A percentile compares a stretch with the other conserved stretches of the same genome.
Evolutionary conservation across 192 early-diverging fungal genomes (phyloP).

Genomic region (Backusella sp.): DNA sequence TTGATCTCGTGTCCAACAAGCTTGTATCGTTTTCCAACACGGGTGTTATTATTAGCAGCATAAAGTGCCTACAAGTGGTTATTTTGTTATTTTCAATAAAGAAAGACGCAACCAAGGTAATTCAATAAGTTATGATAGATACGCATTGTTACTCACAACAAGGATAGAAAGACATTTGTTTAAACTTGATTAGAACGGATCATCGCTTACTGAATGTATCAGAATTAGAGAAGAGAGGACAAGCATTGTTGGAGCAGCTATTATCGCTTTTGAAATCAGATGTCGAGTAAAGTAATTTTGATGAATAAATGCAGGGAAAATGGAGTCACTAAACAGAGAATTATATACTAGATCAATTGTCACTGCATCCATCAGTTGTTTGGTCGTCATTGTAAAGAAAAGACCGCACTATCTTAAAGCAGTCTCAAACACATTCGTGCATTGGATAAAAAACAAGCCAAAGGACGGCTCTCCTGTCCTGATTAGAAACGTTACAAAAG

Average conservation of each 20-base stretch:
- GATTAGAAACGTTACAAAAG: constrained; percentile 33
- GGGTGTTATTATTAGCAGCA: constrained; percentile 31
- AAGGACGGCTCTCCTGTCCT: constrained; percentile 18
- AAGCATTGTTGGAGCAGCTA: constrained; percentile 29
- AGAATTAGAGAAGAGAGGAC: constrained; percentile 29
- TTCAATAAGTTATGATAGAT: no score
- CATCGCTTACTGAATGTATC: constrained; percentile 34
- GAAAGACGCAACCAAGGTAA: not conserved
- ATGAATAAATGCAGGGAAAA: constrained; percentile 14
- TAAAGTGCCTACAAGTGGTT: constrained; percentile 39
- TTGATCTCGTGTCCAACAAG: constrained; percentile 12
- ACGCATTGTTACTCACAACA: not conserved
- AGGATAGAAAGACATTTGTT: constrained; percentile 29
- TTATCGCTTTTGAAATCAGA: constrained; percentile 6
- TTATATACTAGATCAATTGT: constrained; percentile 15
- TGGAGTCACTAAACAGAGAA: not conserved
- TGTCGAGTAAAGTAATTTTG: constrained; percentile 3
- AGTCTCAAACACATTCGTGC: constrained; percentile 18
- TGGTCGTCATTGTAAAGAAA: constrained; percentile 29
- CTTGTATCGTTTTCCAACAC: constrained; percentile 29
- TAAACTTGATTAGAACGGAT: constrained; percentile 31
- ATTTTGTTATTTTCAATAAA: constrained; percentile 28
- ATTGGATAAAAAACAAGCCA: constrained; percentile 24
- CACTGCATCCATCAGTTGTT: constrained; percentile 38
- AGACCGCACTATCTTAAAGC: constrained; percentile 33